Evolutionary conservation across 331 rosid species (phyloP).

Genomic region (Phaseolus coccineus): DNA sequence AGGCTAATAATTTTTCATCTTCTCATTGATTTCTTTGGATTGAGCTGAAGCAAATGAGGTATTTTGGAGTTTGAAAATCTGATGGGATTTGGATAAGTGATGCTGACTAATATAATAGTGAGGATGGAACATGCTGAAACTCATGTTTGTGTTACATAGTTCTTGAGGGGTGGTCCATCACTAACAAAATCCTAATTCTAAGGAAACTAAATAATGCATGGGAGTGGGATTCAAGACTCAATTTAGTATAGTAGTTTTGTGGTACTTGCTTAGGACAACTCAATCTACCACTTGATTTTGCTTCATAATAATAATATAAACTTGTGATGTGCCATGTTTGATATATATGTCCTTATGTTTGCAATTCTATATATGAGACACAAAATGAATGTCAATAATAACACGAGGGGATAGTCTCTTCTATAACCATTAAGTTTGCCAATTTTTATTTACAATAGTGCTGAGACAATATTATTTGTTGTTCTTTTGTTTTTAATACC

Average conservation of each 20-base stretch:
- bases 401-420: neutral
- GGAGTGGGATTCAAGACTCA: neutral
- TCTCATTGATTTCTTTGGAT: neutral
- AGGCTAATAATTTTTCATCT: slow-evolving; percentile 11
- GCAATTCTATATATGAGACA: neutral
- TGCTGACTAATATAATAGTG: neutral
- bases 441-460: neutral
- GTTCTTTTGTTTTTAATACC: neutral
- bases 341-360: neutral
- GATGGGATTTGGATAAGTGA: neutral
- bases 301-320: neutral
- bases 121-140: neutral
- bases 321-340: neutral
- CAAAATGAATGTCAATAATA: neutral
- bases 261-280: neutral
- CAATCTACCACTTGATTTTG: neutral
- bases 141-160: neutral
- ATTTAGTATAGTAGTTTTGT: neutral
- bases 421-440: neutral
- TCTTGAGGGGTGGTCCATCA: no score
- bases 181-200: neutral
- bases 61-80: slow-evolving; percentile 1
- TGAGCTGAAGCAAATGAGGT: neutral
- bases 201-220: neutral
- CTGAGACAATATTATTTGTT: neutral